Conservation (phyloP, 2,329 filamentous ascomycete genomes). For the Capronia epimyces region DNA sequence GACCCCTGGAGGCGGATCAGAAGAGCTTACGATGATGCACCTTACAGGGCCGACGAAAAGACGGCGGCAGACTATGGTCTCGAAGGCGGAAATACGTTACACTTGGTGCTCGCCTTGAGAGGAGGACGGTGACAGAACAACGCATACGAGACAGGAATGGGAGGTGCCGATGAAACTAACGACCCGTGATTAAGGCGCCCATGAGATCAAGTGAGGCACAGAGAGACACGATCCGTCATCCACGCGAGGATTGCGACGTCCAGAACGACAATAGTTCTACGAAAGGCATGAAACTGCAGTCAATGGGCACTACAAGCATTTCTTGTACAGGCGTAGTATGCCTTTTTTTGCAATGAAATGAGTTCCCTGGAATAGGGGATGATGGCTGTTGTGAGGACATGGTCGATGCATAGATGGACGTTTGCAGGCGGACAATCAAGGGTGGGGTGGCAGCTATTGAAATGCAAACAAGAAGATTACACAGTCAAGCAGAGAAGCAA, state of each 20-base stretch:
- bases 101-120: constrained; percentile 89
- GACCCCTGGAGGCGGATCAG: neutral
- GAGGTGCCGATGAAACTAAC: neutral
- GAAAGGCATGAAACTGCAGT: neutral
- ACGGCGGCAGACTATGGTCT: constrained; percentile 85
- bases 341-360: neutral
- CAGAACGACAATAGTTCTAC: neutral
- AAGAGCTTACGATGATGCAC: neutral
- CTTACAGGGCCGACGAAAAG: constrained; percentile 81
- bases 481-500: neutral
- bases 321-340: neutral
- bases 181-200: too few relatives aligned
- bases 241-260: neutral
- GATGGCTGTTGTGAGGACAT: too few relatives aligned
- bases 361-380: neutral
- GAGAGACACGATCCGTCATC: neutral
- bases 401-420: neutral
- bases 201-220: neutral
- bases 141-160: neutral
- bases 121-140: constrained; percentile 52
- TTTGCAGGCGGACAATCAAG: neutral
- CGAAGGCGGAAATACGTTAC: constrained; percentile 85
- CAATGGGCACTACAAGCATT: neutral
- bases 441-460: neutral
- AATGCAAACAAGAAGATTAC: neutral